Evolutionary conservation across 2,329 filamentous ascomycete genomes (phyloP), one percentile per base, ranked within the genome.

Genomic region (Ophiostoma populinum): DNA sequence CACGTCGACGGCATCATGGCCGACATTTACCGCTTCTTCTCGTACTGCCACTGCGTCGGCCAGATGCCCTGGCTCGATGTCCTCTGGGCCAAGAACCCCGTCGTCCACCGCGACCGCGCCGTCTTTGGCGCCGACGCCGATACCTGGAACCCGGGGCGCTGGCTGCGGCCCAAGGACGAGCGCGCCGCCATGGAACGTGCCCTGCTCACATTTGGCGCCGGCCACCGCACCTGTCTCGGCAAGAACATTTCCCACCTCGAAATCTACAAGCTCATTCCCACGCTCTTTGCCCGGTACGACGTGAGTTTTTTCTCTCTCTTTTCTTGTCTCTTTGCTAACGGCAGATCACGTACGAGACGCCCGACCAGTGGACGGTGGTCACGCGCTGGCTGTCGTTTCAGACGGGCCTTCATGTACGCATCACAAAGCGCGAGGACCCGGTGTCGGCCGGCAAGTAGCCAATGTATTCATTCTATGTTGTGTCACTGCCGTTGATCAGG

Each of bases 401-500:
- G 28, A 27, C 31, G 10, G 28, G 28, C 3, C 35, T 36, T 22
- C n/a, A 36, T 11, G 35, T 36, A 7, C n/a, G 15, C 6, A 24
- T 27, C 2, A n/a, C 6, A 11, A 7, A 13, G 7, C 13, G 28
- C n/a, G 18, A 35, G 4, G 26, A 17, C 26, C 11, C 24, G 15
- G 11, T 1, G 9, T n/a, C n/a, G n/a, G n/a, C n/a, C n/a, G n/a
- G n/a, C n/a, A n/a, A n/a, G n/a, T n/a, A n/a, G n/a, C n/a, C n/a
- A n/a, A n/a, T n/a, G n/a, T n/a, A n/a, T n/a, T n/a, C n/a, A n/a
- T n/a, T n/a, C n/a, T n/a, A n/a, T n/a, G n/a, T n/a, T n/a, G n/a
- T n/a, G n/a, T n/a, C n/a, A n/a, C n/a, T n/a, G n/a, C 37, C 37
- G 27, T 37, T 36, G 35, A 73, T 67, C 6, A 74, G 62, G 42